phyloP scores from a whole-genome alignment of 2,329 filamentous ascomycete species.

The Talaromyces sp. region DNA sequence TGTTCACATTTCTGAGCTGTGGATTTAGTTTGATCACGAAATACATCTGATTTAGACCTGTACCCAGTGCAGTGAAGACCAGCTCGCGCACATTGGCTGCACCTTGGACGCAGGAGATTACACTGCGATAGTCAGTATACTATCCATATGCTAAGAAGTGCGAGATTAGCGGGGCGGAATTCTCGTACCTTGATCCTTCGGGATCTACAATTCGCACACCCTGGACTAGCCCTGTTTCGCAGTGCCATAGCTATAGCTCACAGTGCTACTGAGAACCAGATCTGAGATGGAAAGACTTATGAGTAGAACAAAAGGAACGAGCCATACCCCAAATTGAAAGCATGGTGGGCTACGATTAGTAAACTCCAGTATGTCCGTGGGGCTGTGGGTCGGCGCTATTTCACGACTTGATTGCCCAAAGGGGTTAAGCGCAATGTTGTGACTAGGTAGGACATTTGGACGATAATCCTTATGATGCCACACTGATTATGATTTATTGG shows the following conservation, averaged over 20 bases:
- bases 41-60: neutral
- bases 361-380: neutral
- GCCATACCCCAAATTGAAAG: too few species aligned
- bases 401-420: neutral
- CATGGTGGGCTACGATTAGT: too few species aligned
- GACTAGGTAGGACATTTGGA: too few species aligned
- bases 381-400: neutral
- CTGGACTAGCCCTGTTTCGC: neutral
- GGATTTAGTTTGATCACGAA: neutral
- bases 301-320: too few species aligned
- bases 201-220: neutral
- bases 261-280: too few species aligned
- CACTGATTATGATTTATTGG: too few species aligned
- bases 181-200: neutral
- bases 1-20: neutral
- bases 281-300: too few species aligned
- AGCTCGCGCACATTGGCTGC: neutral
- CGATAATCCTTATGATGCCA: too few species aligned
- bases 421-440: neutral
- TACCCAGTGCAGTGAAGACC: neutral
- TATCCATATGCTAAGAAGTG: neutral
- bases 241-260: neutral
- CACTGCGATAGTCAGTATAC: neutral
- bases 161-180: neutral
- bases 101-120: neutral